Evolutionary conservation across 2,329 filamentous ascomycete genomes (phyloP).

Genomic region (Aspergillus latus): DNA sequence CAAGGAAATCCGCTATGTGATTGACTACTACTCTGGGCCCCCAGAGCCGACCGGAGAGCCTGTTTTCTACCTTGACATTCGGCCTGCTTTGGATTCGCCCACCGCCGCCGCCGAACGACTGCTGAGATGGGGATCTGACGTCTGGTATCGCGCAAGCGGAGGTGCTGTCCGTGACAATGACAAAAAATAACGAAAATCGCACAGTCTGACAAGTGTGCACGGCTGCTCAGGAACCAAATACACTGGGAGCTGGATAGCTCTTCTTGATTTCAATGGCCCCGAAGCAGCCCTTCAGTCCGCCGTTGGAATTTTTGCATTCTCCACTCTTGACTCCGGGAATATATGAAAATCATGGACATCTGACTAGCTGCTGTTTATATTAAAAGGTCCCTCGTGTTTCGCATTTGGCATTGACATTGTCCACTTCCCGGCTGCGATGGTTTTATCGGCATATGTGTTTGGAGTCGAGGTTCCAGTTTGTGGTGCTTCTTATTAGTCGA

Average conservation of each 20-base stretch:
- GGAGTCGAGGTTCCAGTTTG: background rate
- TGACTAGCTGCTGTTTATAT: background rate
- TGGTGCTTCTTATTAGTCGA: background rate
- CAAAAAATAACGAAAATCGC: conserved; percentile 1
- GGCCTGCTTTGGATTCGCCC: conserved; percentile 81
- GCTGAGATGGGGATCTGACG: conserved; percentile 85
- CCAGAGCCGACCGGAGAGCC: conserved; percentile 83
- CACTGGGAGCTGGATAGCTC: too few relatives aligned
- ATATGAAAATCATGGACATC: background rate
- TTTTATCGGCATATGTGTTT: background rate
- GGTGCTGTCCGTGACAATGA: conserved; percentile 53
- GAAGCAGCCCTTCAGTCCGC: too few relatives aligned
- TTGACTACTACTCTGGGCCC: conserved; percentile 89
- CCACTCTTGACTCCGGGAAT: background rate
- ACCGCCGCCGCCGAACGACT: conserved; percentile 76
- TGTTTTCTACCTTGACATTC: conserved; percentile 92
- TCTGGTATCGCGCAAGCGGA: conserved; percentile 88
- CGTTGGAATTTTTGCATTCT: background rate
- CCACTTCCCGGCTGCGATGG: too few relatives aligned
- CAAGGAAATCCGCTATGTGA: conserved; percentile 87
- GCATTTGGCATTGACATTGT: background rate
- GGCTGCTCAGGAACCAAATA: background rate
- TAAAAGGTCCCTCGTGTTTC: background rate
- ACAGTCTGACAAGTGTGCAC: background rate
- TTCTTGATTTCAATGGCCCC: too few relatives aligned